These are phyloP conservation scores for Pythium monospermum DNA, from an alignment of 352 stramenopile species.

Conservation along the genomic window DNA sequence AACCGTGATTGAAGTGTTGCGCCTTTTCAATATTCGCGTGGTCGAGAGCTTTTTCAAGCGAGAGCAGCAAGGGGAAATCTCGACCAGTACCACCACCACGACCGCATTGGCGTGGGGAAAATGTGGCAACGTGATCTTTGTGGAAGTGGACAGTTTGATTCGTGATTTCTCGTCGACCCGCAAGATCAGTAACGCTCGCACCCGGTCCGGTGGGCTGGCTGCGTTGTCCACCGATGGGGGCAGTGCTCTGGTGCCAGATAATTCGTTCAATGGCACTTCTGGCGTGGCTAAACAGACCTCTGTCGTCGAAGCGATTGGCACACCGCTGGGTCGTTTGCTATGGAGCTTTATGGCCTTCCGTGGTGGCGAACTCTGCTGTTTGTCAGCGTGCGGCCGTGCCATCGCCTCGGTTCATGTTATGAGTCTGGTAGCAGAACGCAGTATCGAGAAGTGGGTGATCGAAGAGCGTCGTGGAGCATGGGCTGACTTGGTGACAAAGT, in stretches of 20 bases:
- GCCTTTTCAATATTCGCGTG: conserved; percentile 74
- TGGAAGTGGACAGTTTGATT: conserved; percentile 75
- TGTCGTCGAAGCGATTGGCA: conserved; percentile 48
- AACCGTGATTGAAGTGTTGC: conserved; percentile 55
- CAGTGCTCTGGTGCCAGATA: neutral
- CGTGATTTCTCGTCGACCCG: conserved; percentile 71
- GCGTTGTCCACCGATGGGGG: neutral
- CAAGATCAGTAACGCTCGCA: conserved; percentile 24
- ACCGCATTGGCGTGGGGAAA: conserved; percentile 68
- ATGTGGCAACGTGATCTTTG: conserved; percentile 78
- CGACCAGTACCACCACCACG: conserved; percentile 14
- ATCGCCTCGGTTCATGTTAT: conserved; percentile 81
- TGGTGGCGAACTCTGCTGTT: conserved; percentile 68
- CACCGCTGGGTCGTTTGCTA: conserved; percentile 54
- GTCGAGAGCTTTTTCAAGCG: conserved; percentile 71
- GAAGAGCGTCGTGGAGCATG: conserved; percentile 64
- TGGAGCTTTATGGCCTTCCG: conserved; percentile 82
- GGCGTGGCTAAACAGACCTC: conserved; percentile 2
- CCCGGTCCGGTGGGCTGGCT: neutral
- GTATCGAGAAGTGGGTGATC: conserved; percentile 84
- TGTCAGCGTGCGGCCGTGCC: conserved; percentile 63
- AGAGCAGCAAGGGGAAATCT: conserved; percentile 19
- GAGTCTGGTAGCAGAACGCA: conserved; percentile 73
- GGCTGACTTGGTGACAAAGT: conserved; percentile 45
- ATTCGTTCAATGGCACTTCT: conserved; percentile 6